These are phyloP conservation scores for Mycena maculata DNA, from an alignment of 768 basidiomycete genomes.

Conservation along the genomic window DNA sequence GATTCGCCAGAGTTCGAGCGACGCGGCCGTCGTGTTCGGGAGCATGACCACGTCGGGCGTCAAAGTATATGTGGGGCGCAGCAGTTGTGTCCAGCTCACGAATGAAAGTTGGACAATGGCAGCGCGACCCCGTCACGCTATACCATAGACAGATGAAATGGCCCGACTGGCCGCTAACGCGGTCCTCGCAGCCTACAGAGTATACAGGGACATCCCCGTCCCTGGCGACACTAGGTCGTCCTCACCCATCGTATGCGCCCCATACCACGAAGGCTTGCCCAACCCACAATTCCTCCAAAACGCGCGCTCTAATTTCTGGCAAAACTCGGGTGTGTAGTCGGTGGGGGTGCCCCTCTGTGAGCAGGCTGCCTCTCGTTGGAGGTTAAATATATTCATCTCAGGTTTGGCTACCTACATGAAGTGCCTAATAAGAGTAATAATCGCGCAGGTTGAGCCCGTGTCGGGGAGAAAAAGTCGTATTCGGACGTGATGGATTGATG, in stretches of 20 bases:
- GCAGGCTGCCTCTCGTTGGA: too few relatives aligned
- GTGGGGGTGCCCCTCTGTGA: constrained; percentile 79
- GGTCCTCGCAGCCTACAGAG: too few relatives aligned
- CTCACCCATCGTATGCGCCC: constrained; percentile 92
- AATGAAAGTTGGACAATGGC: not conserved
- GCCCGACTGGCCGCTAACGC: too few relatives aligned
- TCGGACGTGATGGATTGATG: too few relatives aligned
- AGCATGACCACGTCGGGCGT: constrained; percentile 41
- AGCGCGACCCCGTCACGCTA: too few relatives aligned
- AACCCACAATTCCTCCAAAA: constrained; percentile 94
- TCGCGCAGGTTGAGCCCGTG: too few relatives aligned
- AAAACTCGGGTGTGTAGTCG: constrained; percentile 92
- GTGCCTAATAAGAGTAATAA: too few relatives aligned
- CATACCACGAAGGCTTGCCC: constrained; percentile 94
- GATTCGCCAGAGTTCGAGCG: constrained; percentile 42
- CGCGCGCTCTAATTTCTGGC: constrained; percentile 85
- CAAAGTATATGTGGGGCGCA: constrained; percentile 35
- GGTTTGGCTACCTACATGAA: too few relatives aligned
- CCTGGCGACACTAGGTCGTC: constrained; percentile 21
- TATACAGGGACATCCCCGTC: too few relatives aligned
- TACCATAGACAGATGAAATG: too few relatives aligned
- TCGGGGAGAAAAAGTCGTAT: too few relatives aligned
- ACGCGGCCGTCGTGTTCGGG: constrained; percentile 36
- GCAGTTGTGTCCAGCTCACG: constrained; percentile 31
- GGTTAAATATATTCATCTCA: too few relatives aligned